phyloP scores from a whole-genome alignment of 2,329 filamentous ascomycete species.

The Alternaria sp. region DNA sequence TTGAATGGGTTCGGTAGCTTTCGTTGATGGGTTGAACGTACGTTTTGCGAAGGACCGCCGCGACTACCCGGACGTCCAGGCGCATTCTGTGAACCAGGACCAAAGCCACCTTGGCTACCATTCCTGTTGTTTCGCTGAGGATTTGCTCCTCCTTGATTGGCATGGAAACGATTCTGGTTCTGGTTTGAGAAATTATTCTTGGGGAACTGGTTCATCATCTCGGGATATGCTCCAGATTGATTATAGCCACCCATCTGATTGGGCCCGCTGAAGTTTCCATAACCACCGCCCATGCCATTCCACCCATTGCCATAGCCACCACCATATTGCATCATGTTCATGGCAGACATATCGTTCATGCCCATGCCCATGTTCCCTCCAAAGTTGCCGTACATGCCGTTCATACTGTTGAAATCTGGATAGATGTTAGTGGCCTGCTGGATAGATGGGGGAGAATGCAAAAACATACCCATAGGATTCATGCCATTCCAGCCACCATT shows the following conservation, averaged over 20 bases:
- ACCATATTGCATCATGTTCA: slow-evolving; percentile 75
- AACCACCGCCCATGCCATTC: slow-evolving; percentile 76
- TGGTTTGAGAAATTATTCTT: slow-evolving; percentile 72
- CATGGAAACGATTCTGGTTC: slow-evolving; percentile 79
- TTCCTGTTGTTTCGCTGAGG: slow-evolving; percentile 52
- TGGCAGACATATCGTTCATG: slow-evolving; percentile 76
- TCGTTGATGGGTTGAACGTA: slow-evolving; percentile 44
- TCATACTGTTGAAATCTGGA: slow-evolving; percentile 64
- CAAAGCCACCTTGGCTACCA: slow-evolving; percentile 52
- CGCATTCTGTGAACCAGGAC: slow-evolving; percentile 36
- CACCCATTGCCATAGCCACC: slow-evolving; percentile 70
- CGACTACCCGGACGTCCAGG: slow-evolving; percentile 45
- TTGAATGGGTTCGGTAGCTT: slow-evolving; percentile 19
- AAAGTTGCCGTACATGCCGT: slow-evolving; percentile 80
- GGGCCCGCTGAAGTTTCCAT: slow-evolving; percentile 64
- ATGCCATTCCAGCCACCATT: slow-evolving; percentile 77
- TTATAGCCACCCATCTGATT: slow-evolving; percentile 63
- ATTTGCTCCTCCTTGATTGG: slow-evolving; percentile 67
- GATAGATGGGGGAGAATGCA: slow-evolving; percentile 20
- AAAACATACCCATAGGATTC: slow-evolving; percentile 77
- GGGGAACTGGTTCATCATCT: slow-evolving; percentile 63
- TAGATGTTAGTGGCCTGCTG: slow-evolving; percentile 23
- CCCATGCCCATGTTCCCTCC: slow-evolving; percentile 73
- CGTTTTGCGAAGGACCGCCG: slow-evolving; percentile 41
- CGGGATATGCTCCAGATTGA: slow-evolving; percentile 59